Evolutionary conservation across 257 asterid species (phyloP), one percentile per base, ranked within the genome.

Genomic region (Perilla frutescens): DNA sequence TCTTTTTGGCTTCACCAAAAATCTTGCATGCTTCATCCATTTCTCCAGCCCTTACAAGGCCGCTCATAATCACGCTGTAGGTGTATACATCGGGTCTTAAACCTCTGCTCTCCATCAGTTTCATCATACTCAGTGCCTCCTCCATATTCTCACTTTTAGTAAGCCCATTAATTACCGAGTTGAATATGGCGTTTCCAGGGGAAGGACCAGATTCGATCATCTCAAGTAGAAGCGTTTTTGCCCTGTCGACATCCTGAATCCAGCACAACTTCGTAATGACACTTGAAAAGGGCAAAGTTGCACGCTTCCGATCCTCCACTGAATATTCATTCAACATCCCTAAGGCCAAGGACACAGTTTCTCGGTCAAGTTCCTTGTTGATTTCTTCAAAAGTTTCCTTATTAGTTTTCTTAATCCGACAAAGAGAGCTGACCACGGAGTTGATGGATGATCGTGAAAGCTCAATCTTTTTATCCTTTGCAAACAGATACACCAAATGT

Each of bases 11-110:
- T 71, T 88, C 96, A 71, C 80, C 84, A 8, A 84, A 80, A 59
- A 94, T 73, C 80, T 86, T 81, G 79, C 89, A 78, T 0, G 99
- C 97, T 78, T 84, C 89, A 60, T 84, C 93, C 93, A 91, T 86
- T 60, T 81, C 85, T 59, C 90, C 93, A 1, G 75, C 84, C 71
- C 81, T 88, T 1, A 80, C 83, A 77, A 83, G 89, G 68, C 90
- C 93, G 68, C 93, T 86, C 86, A 94, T 82, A 56, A 94, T 79
- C 75, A 88, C 96, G 72, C 78, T 79, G 62, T 90, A 94, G 43
- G 96, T 87, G 86, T 84, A 91, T 6, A 91, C 81, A 77, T 88
- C 98, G 7, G 96, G 96, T 79, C 89, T 88, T 61, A 94, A 82
- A 76, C 99, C 98, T 72, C 96, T 81, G 59, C 48, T 81, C 86